Percentiles rank a stretch among this genome's conserved stretches.
These are phyloP conservation scores for Phytophthora pini DNA, from an alignment of 352 stramenopile genomes.

Conservation along the genomic window DNA sequence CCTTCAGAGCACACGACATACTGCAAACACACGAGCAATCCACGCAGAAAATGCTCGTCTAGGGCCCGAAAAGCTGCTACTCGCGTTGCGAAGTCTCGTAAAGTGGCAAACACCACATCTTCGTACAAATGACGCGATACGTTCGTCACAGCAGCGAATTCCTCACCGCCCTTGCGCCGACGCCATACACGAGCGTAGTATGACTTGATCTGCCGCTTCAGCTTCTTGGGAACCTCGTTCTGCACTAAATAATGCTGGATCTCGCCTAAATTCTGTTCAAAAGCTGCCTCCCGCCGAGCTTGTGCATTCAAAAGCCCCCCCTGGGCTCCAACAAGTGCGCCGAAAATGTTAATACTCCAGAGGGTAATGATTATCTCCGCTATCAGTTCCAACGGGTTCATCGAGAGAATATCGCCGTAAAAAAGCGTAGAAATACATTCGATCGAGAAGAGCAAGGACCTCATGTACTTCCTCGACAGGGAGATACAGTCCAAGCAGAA, in stretches of 20 bases:
- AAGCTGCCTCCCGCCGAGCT: constrained; percentile 52
- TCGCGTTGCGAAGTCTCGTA: constrained; percentile 54
- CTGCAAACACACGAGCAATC: constrained; percentile 64
- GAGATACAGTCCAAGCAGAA: constrained; percentile 36
- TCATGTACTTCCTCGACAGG: constrained; percentile 66
- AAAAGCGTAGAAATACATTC: constrained; percentile 77
- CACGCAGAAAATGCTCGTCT: constrained; percentile 72
- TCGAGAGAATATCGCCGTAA: constrained; percentile 74
- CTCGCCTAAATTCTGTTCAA: constrained; percentile 70
- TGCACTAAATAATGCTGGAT: constrained; percentile 77
- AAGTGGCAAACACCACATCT: constrained; percentile 65
- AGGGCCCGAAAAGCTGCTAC: constrained; percentile 59
- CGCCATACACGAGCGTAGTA: constrained; percentile 76
- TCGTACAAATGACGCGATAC: constrained; percentile 63
- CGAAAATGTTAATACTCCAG: constrained; percentile 77
- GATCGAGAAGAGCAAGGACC: constrained; percentile 68
- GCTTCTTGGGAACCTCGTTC: constrained; percentile 69
- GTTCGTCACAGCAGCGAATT: constrained; percentile 55
- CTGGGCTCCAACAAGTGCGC: constrained; percentile 66
- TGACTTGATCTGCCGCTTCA: constrained; percentile 80
- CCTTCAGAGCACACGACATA: constrained; percentile 78
- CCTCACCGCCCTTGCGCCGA: constrained; percentile 55
- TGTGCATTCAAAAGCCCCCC: constrained; percentile 59
- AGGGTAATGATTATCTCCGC: constrained; percentile 66
- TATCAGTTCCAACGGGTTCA: constrained; percentile 69